A percentile compares a stretch with the other conserved stretches of the same genome.
phyloP scores from a whole-genome alignment of 345 rosid genomes.

The Bruguiera gymnorhiza region DNA sequence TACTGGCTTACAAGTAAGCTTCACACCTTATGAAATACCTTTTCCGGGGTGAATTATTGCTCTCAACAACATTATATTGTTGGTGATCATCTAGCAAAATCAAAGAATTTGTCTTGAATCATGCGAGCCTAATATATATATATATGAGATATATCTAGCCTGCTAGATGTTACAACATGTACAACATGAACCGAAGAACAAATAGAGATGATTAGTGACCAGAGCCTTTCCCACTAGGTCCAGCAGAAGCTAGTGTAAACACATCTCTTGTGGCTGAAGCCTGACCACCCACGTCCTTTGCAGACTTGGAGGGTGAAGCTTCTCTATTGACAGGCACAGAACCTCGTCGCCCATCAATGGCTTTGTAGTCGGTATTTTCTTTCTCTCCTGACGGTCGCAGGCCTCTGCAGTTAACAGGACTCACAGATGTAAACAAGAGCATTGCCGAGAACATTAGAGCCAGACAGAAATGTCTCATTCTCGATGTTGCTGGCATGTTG shows the following conservation, averaged over 20 bases:
- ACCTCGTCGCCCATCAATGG: constrained; percentile 9
- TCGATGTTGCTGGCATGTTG: background rate
- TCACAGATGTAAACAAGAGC: constrained; percentile 31
- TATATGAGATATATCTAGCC: background rate
- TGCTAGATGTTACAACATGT: constrained; percentile 3
- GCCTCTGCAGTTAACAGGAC: constrained; percentile 34
- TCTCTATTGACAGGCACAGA: constrained; percentile 16
- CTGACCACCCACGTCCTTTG: background rate
- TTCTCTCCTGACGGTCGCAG: constrained; percentile 15
- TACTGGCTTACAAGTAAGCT: too few relatives aligned
- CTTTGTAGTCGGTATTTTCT: constrained; percentile 13
- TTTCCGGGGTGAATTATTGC: too few relatives aligned
- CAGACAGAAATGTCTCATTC: constrained; percentile 39
- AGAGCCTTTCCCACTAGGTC: constrained; percentile 79
- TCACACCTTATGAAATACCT: too few relatives aligned
- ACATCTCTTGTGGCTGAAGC: constrained; percentile 19
- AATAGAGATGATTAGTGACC: constrained; percentile 44
- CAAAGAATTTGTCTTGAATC: constrained; percentile 19
- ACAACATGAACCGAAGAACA: background rate
- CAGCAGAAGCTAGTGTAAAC: constrained; percentile 53
- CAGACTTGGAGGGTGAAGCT: constrained; percentile 5
- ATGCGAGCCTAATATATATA: background rate
- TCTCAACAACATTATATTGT: too few relatives aligned
- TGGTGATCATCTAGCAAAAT: constrained; percentile 11
- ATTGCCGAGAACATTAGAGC: constrained; percentile 30